Conservation (phyloP, 108 stramenopile species). For the Skeletonema marinoi region DNA sequence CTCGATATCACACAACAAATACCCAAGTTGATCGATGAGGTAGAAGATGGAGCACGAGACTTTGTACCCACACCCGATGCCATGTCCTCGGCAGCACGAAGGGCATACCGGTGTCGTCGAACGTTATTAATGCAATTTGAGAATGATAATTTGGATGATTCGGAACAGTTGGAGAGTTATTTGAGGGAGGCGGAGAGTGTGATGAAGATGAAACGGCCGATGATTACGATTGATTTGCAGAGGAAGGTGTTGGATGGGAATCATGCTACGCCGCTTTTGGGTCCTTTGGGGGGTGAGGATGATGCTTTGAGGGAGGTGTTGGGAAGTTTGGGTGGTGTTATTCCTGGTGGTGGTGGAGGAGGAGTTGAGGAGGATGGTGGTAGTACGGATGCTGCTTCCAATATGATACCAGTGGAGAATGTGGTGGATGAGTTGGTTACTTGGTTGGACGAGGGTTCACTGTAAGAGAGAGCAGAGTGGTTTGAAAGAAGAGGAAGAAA, state of each 20-base stretch:
- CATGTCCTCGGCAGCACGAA: constrained; percentile 72
- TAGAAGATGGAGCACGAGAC: constrained; percentile 79
- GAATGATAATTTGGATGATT: constrained; percentile 90
- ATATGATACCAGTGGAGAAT: constrained; percentile 22
- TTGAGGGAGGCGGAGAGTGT: constrained; percentile 85
- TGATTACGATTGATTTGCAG: constrained; percentile 88
- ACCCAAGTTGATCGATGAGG: constrained; percentile 87
- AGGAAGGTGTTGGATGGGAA: constrained; percentile 63
- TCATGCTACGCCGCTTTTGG: constrained; percentile 76
- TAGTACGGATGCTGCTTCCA: not conserved
- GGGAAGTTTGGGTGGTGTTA: constrained; percentile 10
- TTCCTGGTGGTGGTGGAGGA: not conserved
- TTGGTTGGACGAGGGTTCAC: constrained; percentile 80
- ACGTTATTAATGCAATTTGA: constrained; percentile 86
- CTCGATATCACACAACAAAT: constrained; percentile 88
- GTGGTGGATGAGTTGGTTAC: constrained; percentile 66
- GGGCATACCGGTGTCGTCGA: constrained; percentile 86
- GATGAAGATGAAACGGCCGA: constrained; percentile 88
- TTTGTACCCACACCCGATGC: constrained; percentile 82
- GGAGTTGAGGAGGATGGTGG: not conserved
- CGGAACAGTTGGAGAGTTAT: constrained; percentile 78
- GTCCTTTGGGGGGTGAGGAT: constrained; percentile 50
- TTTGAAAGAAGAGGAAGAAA: too few species aligned
- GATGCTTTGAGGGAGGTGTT: constrained; percentile 65
- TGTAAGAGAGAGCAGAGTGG: not conserved